These are phyloP conservation scores for Lentinula sp. DNA, from an alignment of 768 basidiomycete genomes.

Conservation along the genomic window DNA sequence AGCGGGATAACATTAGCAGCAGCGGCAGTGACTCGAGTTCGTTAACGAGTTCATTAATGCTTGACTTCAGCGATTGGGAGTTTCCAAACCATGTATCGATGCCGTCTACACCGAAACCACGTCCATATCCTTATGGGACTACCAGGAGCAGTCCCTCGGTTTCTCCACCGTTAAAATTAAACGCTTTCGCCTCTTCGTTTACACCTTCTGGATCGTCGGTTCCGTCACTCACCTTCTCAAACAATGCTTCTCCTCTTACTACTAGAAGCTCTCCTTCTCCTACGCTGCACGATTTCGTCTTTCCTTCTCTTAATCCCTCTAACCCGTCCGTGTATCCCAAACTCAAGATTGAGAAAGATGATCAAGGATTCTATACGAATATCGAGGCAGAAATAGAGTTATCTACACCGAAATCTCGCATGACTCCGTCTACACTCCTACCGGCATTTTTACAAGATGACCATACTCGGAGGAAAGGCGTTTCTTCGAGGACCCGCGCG, in stretches of 20 bases:
- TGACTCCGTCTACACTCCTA: constrained; percentile 25
- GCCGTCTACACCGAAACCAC: constrained; percentile 47
- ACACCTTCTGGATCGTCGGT: constrained; percentile 26
- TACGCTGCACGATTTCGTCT: constrained; percentile 28
- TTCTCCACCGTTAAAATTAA: constrained; percentile 19
- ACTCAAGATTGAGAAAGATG: constrained; percentile 44
- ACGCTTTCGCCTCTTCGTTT: constrained; percentile 40
- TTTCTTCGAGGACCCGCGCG: constrained; percentile 51
- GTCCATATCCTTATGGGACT: constrained; percentile 4
- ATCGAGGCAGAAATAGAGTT: constrained; percentile 22
- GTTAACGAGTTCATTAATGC: not conserved
- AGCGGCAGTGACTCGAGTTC: constrained; percentile 1
- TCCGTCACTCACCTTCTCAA: constrained; percentile 16
- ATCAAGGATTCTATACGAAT: constrained; percentile 44
- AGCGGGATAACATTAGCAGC: not conserved
- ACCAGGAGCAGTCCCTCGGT: not conserved
- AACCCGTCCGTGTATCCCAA: constrained; percentile 30
- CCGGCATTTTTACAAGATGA: constrained; percentile 42
- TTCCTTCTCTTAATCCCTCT: constrained; percentile 33
- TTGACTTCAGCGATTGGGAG: not conserved
- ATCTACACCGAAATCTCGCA: constrained; percentile 20
- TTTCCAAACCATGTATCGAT: constrained; percentile 17
- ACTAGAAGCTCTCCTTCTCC: constrained; percentile 8
- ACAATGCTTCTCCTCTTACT: constrained; percentile 13
- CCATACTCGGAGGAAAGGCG: constrained; percentile 23